These are phyloP conservation scores for Luzula sylvatica DNA, from an alignment of 176 grass and related monocot species.

Conservation along the genomic window DNA sequence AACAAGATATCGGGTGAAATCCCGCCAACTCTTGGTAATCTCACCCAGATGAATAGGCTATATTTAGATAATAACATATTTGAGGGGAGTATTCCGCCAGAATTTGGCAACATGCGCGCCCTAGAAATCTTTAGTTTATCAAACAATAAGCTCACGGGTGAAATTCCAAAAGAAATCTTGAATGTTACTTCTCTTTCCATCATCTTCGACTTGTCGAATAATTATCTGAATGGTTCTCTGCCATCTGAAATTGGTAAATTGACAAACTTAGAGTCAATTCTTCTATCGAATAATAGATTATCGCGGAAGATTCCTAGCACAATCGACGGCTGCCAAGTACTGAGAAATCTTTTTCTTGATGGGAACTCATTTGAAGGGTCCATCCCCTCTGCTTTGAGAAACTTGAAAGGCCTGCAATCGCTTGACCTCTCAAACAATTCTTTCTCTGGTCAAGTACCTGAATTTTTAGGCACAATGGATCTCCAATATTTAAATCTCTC, in stretches of 20 bases:
- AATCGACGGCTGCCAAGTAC: conserved; percentile 17
- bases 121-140: conserved; percentile 8
- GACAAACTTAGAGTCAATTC: neutral
- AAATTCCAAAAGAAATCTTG: conserved; percentile 19
- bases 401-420: neutral
- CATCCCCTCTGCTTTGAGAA: conserved; percentile 6
- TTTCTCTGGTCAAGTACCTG: conserved; percentile 16
- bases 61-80: conserved; percentile 1
- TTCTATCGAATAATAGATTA: conserved; percentile 15
- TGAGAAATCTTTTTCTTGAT: conserved; percentile 11
- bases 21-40: conserved; percentile 6
- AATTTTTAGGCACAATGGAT: neutral
- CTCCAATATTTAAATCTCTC: conserved; percentile 18
- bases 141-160: conserved; percentile 12
- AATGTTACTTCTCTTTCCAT: neutral
- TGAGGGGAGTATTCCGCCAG: neutral
- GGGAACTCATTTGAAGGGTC: conserved; percentile 15
- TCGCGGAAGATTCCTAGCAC: conserved; percentile 3
- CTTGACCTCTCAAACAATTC: conserved; percentile 20
- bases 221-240: conserved; percentile 12
- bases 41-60: conserved; percentile 11
- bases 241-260: conserved; percentile 21
- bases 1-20: conserved; percentile 29
- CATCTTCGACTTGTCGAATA: conserved; percentile 13
- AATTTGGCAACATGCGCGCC: neutral